Conservation (phyloP, 352 stramenopile genomes). For the Pythium sukuiense region DNA sequence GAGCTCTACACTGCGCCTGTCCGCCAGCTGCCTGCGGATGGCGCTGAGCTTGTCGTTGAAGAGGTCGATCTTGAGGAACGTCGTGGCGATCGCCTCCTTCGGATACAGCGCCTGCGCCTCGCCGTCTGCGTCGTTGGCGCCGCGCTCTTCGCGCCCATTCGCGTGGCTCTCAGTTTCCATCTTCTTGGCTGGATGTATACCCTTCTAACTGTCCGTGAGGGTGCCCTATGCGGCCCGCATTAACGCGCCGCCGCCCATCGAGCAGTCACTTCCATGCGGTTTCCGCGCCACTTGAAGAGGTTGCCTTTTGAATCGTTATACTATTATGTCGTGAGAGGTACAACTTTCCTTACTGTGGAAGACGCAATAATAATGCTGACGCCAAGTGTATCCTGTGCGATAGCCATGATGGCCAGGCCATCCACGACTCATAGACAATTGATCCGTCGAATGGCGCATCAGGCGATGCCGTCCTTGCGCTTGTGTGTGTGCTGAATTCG, state of each 20-base stretch:
- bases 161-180: not conserved
- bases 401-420: too few species aligned
- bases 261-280: not conserved
- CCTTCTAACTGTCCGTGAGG: not conserved
- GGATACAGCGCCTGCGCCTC: constrained; percentile 11
- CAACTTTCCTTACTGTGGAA: not conserved
- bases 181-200: not conserved
- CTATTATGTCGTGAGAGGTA: constrained; percentile 20
- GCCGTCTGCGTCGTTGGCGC: not conserved
- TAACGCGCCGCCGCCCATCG: not conserved
- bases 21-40: constrained; percentile 42
- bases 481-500: not conserved
- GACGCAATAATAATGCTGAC: not conserved
- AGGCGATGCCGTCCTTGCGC: too few species aligned
- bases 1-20: constrained; percentile 19
- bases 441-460: too few species aligned
- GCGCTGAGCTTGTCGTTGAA: constrained; percentile 44
- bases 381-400: too few species aligned
- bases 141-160: not conserved
- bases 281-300: constrained; percentile 8
- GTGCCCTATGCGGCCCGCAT: not conserved
- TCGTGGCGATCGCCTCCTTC: constrained; percentile 27
- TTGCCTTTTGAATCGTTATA: constrained; percentile 12
- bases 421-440: too few species aligned
- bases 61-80: constrained; percentile 42